phyloP scores from a whole-genome alignment of 805 yeast genomes.

The Lipomyces yamadae region DNA sequence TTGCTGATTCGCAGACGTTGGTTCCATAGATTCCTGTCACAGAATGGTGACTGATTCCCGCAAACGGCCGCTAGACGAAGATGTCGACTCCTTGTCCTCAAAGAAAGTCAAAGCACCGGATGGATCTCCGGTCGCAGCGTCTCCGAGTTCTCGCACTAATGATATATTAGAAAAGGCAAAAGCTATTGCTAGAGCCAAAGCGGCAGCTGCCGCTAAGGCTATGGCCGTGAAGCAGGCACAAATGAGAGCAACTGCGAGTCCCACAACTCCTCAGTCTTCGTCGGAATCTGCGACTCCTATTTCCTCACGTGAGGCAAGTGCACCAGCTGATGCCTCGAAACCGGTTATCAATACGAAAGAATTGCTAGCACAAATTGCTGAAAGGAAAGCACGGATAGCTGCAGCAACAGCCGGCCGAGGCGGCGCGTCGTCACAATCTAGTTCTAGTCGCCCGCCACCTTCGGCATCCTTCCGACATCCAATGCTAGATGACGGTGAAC shows the following conservation, averaged over 20 bases:
- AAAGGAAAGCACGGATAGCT: constrained; percentile 22
- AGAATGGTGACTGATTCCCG: constrained; percentile 26
- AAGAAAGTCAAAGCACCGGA: constrained; percentile 30
- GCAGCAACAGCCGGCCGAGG: constrained; percentile 27
- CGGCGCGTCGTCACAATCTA: constrained; percentile 8
- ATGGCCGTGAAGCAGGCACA: constrained; percentile 18
- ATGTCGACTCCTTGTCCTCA: constrained; percentile 16
- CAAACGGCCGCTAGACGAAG: constrained; percentile 21
- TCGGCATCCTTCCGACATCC: not conserved
- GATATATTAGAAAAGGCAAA: constrained; percentile 28
- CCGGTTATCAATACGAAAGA: constrained; percentile 26
- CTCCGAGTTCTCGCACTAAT: constrained; percentile 15
- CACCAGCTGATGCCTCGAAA: constrained; percentile 7
- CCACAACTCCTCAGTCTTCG: constrained; percentile 25
- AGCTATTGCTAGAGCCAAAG: constrained; percentile 35
- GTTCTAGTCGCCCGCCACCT: constrained; percentile 13
- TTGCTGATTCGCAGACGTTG: not conserved
- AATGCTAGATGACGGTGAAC: constrained; percentile 8
- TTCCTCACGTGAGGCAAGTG: not conserved
- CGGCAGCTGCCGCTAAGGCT: constrained; percentile 26
- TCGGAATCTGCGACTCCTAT: constrained; percentile 21
- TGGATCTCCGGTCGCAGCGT: constrained; percentile 24
- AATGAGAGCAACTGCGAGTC: constrained; percentile 17
- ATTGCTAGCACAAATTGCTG: constrained; percentile 35
- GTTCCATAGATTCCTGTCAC: not conserved